A percentile compares a stretch with the other conserved stretches of the same genome.
phyloP scores from a whole-genome alignment of 192 early-diverging fungal genomes.

The Umbelopsis sp. region DNA sequence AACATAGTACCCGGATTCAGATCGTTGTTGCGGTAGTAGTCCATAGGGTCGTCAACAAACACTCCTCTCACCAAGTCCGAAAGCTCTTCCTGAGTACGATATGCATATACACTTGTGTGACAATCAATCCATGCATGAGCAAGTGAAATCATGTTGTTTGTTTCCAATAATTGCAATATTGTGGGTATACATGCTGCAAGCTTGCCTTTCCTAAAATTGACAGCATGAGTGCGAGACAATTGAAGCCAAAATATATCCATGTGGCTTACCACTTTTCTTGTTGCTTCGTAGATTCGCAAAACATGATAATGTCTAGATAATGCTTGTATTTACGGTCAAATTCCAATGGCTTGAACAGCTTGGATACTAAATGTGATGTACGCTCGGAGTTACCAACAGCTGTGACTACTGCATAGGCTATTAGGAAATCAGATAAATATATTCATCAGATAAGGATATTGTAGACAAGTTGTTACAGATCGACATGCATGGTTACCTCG shows the following conservation, averaged over 20 bases:
- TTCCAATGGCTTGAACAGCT: constrained; percentile 23
- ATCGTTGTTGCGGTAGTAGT: not conserved
- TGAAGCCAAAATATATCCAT: too few species aligned
- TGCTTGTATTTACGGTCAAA: constrained; percentile 19
- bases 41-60: not conserved
- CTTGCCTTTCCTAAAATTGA: constrained; percentile 20
- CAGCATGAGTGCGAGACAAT: not conserved
- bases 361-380: constrained; percentile 4
- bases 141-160: not conserved
- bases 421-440: not conserved
- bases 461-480: too few species aligned
- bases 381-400: not conserved
- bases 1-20: constrained; percentile 20
- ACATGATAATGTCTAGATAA: constrained; percentile 21
- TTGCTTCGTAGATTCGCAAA: constrained; percentile 14
- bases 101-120: not conserved
- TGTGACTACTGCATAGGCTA: not conserved
- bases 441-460: too few species aligned
- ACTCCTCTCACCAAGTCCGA: constrained; percentile 5
- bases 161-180: constrained; percentile 19
- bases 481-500: constrained; percentile 13
- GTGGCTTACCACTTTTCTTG: constrained; percentile 29
- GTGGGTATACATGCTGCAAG: constrained; percentile 21
- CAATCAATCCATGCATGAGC: constrained; percentile 21
- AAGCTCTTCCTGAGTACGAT: constrained; percentile 20